Evolutionary conservation across 1,139 yeast species (phyloP).

Genomic region (Candida neerlandica): DNA sequence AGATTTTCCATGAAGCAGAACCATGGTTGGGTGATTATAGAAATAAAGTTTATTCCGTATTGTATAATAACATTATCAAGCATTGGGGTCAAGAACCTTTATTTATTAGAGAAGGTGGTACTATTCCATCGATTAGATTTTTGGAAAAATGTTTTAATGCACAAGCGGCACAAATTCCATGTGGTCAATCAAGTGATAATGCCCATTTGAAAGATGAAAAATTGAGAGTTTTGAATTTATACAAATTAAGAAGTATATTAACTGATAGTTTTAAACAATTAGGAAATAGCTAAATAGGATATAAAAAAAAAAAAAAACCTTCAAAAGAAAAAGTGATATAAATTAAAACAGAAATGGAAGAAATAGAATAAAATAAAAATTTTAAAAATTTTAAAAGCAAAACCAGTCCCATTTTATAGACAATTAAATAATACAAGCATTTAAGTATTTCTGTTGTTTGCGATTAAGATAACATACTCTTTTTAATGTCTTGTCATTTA

Average conservation of each 20-base stretch:
- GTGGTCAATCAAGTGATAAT: slow-evolving; percentile 94
- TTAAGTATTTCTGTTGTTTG: slow-evolving; percentile 5
- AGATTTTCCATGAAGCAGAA: slow-evolving; percentile 81
- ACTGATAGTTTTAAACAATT: slow-evolving; percentile 52
- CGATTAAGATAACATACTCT: slow-evolving; percentile 16
- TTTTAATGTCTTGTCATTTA: slow-evolving; percentile 4
- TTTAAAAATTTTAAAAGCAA: too few relatives aligned
- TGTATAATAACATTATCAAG: slow-evolving; percentile 57
- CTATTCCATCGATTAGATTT: slow-evolving; percentile 87
- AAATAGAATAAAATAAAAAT: too few relatives aligned
- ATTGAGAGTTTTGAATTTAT: slow-evolving; percentile 73
- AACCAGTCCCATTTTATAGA: not conserved
- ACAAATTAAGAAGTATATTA: slow-evolving; percentile 70
- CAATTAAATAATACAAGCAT: slow-evolving; percentile 13
- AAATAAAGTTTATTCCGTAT: slow-evolving; percentile 68
- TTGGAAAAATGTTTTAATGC: slow-evolving; percentile 82
- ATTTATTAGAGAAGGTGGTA: slow-evolving; percentile 93
- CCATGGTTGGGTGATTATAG: slow-evolving; percentile 94
- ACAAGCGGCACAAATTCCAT: slow-evolving; percentile 93
- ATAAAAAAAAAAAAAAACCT: not conserved
- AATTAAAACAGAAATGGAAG: too few relatives aligned
- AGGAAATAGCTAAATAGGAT: slow-evolving; percentile 18
- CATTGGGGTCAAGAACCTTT: slow-evolving; percentile 78
- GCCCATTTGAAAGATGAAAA: slow-evolving; percentile 92
- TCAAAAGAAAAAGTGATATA: too few relatives aligned